Evolutionary conservation across 1,139 yeast species (phyloP).

Genomic region (Sugiyamaella paludigena): DNA sequence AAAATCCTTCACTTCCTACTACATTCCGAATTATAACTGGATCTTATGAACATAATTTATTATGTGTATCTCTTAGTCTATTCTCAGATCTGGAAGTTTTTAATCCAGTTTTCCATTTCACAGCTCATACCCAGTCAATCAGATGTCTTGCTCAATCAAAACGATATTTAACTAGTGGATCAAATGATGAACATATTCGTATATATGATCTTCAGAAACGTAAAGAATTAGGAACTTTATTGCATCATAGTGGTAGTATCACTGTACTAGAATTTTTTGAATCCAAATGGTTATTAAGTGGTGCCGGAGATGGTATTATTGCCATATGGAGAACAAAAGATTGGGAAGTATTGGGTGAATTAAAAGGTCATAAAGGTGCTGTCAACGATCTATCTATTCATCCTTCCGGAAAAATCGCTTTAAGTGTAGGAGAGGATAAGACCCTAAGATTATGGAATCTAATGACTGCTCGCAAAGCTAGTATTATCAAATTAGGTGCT

Average conservation of each 20-base stretch:
- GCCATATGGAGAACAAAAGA: conserved; percentile 94
- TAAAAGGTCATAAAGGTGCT: conserved; percentile 71
- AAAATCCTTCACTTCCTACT: conserved; percentile 11
- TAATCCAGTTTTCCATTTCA: conserved; percentile 92
- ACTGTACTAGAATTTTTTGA: conserved; percentile 69
- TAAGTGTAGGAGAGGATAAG: conserved; percentile 81
- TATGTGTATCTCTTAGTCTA: conserved; percentile 74
- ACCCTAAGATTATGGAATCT: conserved; percentile 89
- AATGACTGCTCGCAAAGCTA: conserved; percentile 97
- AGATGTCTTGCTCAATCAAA: conserved; percentile 80
- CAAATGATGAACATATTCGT: conserved; percentile 93
- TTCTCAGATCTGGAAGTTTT: conserved; percentile 55
- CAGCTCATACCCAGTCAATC: conserved; percentile 88
- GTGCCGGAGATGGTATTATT: conserved; percentile 87
- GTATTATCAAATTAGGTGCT: conserved; percentile 70
- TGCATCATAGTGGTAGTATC: conserved; percentile 88
- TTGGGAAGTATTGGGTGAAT: conserved; percentile 88
- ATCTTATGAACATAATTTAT: conserved; percentile 88
- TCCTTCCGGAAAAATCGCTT: conserved; percentile 88
- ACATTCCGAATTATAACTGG: conserved; percentile 82
- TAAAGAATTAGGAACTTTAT: conserved; percentile 85
- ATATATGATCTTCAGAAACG: conserved; percentile 92
- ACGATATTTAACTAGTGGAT: conserved; percentile 87
- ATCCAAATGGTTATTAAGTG: conserved; percentile 79
- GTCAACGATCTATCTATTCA: conserved; percentile 85